These are phyloP conservation scores for Chytriomyces hyalinus DNA, from an alignment of 192 early-diverging fungal genomes.

Conservation along the genomic window DNA sequence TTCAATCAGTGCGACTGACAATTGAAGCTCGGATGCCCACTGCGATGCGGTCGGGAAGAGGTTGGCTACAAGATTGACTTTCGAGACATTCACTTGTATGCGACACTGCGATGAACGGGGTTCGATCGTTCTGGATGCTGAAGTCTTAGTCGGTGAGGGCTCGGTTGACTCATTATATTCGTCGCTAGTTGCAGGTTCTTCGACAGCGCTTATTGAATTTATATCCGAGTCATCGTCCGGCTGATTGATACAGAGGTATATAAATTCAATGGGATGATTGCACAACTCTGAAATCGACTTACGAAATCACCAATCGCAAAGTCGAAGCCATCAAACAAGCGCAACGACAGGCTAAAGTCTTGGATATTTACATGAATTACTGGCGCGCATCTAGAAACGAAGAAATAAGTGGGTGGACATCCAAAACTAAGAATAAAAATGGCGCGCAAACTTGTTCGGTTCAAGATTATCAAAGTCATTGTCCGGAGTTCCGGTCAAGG, in stretches of 20 bases:
- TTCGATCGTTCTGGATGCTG: constrained; percentile 49
- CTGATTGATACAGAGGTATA: background rate
- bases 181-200: constrained; percentile 12
- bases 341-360: constrained; percentile 67
- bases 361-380: constrained; percentile 57
- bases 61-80: constrained; percentile 61
- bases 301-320: constrained; percentile 52
- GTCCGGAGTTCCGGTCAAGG: constrained; percentile 18
- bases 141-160: constrained; percentile 2
- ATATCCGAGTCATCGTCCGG: constrained; percentile 30
- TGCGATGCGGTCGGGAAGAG: constrained; percentile 51
- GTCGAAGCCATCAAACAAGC: constrained; percentile 73
- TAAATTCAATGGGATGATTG: background rate
- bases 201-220: background rate
- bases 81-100: constrained; percentile 61
- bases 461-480: constrained; percentile 9
- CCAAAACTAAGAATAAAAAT: constrained; percentile 18
- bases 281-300: background rate
- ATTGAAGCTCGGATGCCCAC: constrained; percentile 53
- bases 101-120: constrained; percentile 48
- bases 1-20: constrained; percentile 69
- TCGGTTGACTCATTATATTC: constrained; percentile 7
- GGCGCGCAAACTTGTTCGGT: constrained; percentile 21
- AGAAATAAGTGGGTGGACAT: background rate
- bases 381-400: constrained; percentile 3